Evolutionary conservation across 192 early-diverging fungal genomes (phyloP), one percentile per base, ranked within the genome.

Genomic region (Backusella tuberculispora): DNA sequence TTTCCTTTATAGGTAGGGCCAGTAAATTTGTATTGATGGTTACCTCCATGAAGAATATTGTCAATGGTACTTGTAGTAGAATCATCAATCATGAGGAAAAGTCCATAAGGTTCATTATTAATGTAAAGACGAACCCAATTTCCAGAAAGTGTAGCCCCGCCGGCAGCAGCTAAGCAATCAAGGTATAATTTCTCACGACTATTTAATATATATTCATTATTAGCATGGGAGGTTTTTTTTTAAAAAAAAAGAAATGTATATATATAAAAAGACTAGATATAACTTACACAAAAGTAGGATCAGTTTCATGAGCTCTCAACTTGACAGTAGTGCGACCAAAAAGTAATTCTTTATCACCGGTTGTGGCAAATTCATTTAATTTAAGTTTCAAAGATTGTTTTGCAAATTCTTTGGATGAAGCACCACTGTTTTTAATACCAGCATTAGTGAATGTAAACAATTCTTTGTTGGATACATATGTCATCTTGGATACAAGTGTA

Each of bases 61-160:
- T 76, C 68, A 65, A 76, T 71, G 45, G 64, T 65, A n/a, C 43
- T 53, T 41, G 40, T 63, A 37, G 68, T 71, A 34, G 60, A 43
- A 46, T 85, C 83, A 53, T 85, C 83, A 45, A 85, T 81, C 81
- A 85, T 78, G 21, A 85, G 65, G 65, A 66, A 85, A 24, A 85
- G 71, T 65, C 83, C 83, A 66, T 75, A 85, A 29, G 81, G 64
- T 40, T 74, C 78, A 53, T 78, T 82, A 72, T 85, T 85, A 72
- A 85, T 77, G 37, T 69, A 85, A 9, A 85, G 72, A 78, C 83
- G 81, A 44, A 77, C 83, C 66, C 75, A 85, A 12, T 69, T 71
- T 34, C 76, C 83, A 46, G 76, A 74, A 21, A 82, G 79, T 5
- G 83, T 80, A 19, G 83, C 78, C 50, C 74, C 81, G 44, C 83